Percentiles rank a stretch among this genome's conserved stretches.
These are phyloP conservation scores for Penicillium vulpinum DNA, from an alignment of 2,329 filamentous ascomycete genomes.

Conservation along the genomic window DNA sequence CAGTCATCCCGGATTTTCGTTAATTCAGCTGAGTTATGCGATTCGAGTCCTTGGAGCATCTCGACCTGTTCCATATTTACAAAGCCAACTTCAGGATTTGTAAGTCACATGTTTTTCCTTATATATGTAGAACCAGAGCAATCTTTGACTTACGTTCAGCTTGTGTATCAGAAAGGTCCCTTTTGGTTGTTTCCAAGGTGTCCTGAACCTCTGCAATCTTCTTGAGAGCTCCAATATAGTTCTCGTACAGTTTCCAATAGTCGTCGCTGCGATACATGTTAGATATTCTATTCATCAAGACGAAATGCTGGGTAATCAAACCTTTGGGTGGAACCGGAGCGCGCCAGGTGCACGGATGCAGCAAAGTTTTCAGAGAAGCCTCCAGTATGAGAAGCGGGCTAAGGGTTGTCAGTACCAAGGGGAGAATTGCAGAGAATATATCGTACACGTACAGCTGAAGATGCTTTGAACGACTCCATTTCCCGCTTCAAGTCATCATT, in stretches of 20 bases:
- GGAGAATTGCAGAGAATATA: neutral
- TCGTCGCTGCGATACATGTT: slow-evolving; percentile 35
- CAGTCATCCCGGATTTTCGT: slow-evolving; percentile 37
- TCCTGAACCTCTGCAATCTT: slow-evolving; percentile 43
- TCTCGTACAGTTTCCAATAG: slow-evolving; percentile 45
- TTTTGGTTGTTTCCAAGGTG: slow-evolving; percentile 36
- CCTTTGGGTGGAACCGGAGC: slow-evolving; percentile 40
- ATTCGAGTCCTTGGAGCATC: slow-evolving; percentile 39
- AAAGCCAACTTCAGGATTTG: slow-evolving; percentile 31
- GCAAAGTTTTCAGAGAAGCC: slow-evolving; percentile 37
- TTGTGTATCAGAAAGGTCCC: slow-evolving; percentile 39
- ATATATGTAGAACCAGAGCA: neutral
- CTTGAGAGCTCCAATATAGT: slow-evolving; percentile 37
- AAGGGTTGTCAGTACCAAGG: slow-evolving; percentile 15
- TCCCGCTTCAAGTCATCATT: slow-evolving; percentile 43
- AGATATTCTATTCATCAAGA: slow-evolving; percentile 3
- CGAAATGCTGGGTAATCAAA: slow-evolving; percentile 14
- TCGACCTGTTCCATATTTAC: slow-evolving; percentile 41
- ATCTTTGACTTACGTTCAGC: slow-evolving; percentile 34
- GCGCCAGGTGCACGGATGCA: slow-evolving; percentile 34
- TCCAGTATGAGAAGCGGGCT: slow-evolving; percentile 32
- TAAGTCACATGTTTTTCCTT: slow-evolving; percentile 21
- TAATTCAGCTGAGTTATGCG: slow-evolving; percentile 37
- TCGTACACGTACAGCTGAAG: slow-evolving; percentile 20
- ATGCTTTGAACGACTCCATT: slow-evolving; percentile 34